These are phyloP conservation scores for Parathielavia appendiculata DNA, from an alignment of 495 filamentous ascomycete species.

Conservation along the genomic window DNA sequence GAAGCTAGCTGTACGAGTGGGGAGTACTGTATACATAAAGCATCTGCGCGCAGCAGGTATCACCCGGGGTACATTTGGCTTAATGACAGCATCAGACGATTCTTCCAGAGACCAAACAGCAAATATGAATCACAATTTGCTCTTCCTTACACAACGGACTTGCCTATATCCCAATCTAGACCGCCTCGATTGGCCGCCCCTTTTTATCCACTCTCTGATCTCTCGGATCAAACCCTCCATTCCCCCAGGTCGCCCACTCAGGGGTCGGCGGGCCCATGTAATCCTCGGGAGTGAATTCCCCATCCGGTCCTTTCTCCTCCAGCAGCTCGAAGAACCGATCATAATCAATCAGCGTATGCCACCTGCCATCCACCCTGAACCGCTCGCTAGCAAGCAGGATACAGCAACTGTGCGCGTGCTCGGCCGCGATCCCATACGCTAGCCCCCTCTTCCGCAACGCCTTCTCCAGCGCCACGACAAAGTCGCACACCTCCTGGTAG, in stretches of 20 bases:
- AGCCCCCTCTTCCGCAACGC: conserved; percentile 64
- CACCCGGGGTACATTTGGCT: conserved; percentile 4
- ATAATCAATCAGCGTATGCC: conserved; percentile 91
- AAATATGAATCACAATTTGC: background rate
- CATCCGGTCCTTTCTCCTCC: conserved; percentile 58
- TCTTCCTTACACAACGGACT: background rate
- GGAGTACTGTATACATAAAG: conserved; percentile 6
- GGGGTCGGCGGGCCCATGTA: conserved; percentile 79
- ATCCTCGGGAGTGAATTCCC: conserved; percentile 78
- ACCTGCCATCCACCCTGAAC: conserved; percentile 67
- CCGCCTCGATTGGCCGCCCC: conserved; percentile 48
- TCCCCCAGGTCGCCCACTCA: conserved; percentile 92
- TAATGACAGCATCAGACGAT: background rate
- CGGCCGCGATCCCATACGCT: conserved; percentile 84
- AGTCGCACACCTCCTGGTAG: conserved; percentile 78
- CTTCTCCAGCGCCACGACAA: conserved; percentile 65
- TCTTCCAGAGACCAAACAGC: no score
- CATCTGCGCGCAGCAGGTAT: background rate
- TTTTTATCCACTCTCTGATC: conserved; percentile 82
- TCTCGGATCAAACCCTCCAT: conserved; percentile 86
- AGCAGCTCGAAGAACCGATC: conserved; percentile 79
- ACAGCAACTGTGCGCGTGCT: conserved; percentile 93
- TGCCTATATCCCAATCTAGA: conserved; percentile 12
- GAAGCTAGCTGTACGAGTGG: conserved; percentile 1
- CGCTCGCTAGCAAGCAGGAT: conserved; percentile 73